phyloP scores from a whole-genome alignment of 192 early-diverging fungal genomes.

The Backusella macrospora region DNA sequence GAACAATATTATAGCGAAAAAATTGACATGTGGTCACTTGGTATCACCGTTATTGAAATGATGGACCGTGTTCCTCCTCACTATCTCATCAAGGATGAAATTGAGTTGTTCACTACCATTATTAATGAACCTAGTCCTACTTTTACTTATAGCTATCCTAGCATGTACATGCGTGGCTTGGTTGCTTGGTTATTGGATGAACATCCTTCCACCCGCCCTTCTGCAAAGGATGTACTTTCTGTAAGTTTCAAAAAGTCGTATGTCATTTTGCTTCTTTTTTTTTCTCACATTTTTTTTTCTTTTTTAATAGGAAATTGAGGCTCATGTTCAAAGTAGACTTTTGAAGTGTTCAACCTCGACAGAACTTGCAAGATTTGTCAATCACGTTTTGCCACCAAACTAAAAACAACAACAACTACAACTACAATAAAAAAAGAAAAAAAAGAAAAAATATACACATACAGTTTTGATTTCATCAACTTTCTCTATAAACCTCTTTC shows the following conservation, averaged over 20 bases:
- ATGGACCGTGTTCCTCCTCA: no score
- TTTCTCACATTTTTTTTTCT: neutral
- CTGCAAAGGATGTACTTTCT: conserved; percentile 33
- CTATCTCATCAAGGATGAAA: conserved; percentile 39
- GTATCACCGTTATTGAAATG: conserved; percentile 49
- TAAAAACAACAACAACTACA: neutral
- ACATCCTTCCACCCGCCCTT: conserved; percentile 30
- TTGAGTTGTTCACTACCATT: conserved; percentile 36
- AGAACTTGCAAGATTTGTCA: conserved; percentile 36
- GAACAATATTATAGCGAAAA: conserved; percentile 48
- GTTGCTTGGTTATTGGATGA: conserved; percentile 40
- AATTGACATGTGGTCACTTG: conserved; percentile 53
- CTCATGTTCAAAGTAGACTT: conserved; percentile 38
- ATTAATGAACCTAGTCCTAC: conserved; percentile 34
- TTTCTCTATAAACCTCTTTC: conserved; percentile 8
- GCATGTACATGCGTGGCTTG: conserved; percentile 41
- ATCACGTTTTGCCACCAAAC: conserved; percentile 34
- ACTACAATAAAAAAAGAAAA: conserved; percentile 3
- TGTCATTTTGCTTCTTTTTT: neutral
- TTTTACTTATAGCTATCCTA: conserved; percentile 40
- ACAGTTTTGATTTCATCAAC: neutral
- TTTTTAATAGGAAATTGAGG: conserved; percentile 43
- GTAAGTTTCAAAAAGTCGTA: conserved; percentile 20
- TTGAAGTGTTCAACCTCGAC: conserved; percentile 29
- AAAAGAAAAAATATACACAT: neutral